Evolutionary conservation across 108 stramenopile species (phyloP), one percentile per base, ranked within the genome.

Genomic region (Nitzschia palea): DNA sequence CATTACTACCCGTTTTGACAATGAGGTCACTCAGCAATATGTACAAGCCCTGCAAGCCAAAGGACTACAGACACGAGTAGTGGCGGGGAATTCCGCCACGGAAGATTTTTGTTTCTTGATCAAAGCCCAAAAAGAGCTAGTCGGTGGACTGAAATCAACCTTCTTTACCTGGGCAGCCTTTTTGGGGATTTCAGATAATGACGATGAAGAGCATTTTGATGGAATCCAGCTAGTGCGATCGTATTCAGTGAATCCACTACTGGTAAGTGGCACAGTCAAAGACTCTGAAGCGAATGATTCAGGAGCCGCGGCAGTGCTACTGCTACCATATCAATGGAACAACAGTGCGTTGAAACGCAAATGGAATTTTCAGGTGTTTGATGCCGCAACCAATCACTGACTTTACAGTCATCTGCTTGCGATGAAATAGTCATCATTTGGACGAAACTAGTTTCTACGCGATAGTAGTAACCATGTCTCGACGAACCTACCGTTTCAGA

Each of bases 71-170:
- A 82, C 72, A 8, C 72, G 81, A 27, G 47, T 77, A 3, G 42
- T 83, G 22, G 43, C 43, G 12, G 54, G 54, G 18, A 76, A 75
- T 29, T 53, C 57, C 17, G 75, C 62, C 14, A 47, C 62, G 31
- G 69, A 80, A 55, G 85, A 86, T 40, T 86, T 86, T 72, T 86
- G 85, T 42, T 80, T 86, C 37, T 35, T 83, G 26, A 28, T 55
- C 56, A 51, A 56, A n/a, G 68, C 85, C 2, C 27, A 67, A 36
- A 73, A 81, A 35, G 71, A 73, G 44, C 18, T 82, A 1, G 54
- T 81, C 14, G 84, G 84, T 12, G 12, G 33, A 4, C 25, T 35
- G 8, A 34, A 2, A 0, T 85, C 84, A 8, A 77, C 74, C 4
- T 85, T 65, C 55, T 30, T 69, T 9, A 4, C 17, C 9, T 82